These are phyloP conservation scores for Naganishia vaughanmartiniae DNA, from an alignment of 768 basidiomycete genomes.

Conservation along the genomic window DNA sequence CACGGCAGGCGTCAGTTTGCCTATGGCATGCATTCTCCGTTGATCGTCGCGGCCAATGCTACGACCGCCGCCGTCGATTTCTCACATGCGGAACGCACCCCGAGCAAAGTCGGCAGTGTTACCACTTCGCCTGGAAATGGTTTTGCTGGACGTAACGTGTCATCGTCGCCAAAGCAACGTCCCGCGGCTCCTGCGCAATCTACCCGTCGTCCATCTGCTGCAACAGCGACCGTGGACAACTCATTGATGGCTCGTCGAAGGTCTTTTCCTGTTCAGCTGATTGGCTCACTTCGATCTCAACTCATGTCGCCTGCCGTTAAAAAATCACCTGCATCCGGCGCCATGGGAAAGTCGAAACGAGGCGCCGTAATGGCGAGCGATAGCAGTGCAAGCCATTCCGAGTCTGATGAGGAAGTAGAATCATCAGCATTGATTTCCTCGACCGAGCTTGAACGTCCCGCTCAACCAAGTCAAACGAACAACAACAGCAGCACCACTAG, in stretches of 20 bases:
- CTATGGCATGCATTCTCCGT: conserved; percentile 32
- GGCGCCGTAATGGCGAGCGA: background rate
- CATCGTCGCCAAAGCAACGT: background rate
- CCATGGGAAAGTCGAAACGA: background rate
- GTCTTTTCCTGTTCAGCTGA: conserved; percentile 29
- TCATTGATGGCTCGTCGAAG: conserved; percentile 16
- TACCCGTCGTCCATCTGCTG: background rate
- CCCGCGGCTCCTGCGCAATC: background rate
- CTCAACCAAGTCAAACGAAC: background rate
- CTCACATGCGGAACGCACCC: conserved; percentile 19
- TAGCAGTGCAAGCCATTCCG: conserved; percentile 10
- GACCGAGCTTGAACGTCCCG: background rate
- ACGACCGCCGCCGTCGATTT: conserved; percentile 28
- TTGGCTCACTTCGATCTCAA: conserved; percentile 22
- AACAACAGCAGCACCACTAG: background rate
- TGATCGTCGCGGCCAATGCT: conserved; percentile 28
- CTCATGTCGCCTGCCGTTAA: conserved; percentile 13
- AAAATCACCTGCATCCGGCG: background rate
- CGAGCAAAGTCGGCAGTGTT: background rate
- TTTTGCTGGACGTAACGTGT: background rate
- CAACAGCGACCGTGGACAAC: conserved; percentile 6
- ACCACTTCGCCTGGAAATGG: too few species aligned
- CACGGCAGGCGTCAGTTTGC: conserved; percentile 20
- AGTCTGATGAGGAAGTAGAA: conserved; percentile 23
- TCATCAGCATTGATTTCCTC: conserved; percentile 8